A percentile compares a stretch with the other conserved stretches of the same genome.
phyloP scores from a whole-genome alignment of 2,329 filamentous ascomycete species.

The Parascedosporium putredinis region DNA sequence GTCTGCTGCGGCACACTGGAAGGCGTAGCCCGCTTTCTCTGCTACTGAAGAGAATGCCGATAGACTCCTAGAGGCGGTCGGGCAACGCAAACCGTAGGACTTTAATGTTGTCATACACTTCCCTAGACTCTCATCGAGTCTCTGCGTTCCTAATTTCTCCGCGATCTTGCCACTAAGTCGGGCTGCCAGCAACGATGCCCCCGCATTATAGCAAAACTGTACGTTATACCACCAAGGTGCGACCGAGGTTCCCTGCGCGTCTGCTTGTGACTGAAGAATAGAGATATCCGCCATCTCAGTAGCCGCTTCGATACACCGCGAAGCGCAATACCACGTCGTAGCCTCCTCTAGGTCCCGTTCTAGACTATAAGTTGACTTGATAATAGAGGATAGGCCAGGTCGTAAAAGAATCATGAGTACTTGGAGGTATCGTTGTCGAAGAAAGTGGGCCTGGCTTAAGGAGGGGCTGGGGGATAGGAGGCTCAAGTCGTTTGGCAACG shows the following conservation, averaged over 20 bases:
- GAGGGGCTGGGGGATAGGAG: not conserved
- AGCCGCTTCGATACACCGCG: not conserved
- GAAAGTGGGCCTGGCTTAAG: not conserved
- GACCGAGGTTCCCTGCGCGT: not conserved
- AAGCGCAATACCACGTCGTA: not conserved
- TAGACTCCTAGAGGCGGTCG: not conserved
- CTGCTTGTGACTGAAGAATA: not conserved
- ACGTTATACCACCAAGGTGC: conserved; percentile 5
- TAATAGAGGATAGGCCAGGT: not conserved
- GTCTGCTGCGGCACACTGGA: not conserved
- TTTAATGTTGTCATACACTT: not conserved
- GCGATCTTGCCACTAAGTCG: not conserved
- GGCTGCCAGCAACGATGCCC: not conserved
- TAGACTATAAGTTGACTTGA: not conserved
- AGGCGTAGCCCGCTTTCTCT: not conserved
- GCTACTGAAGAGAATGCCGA: not conserved
- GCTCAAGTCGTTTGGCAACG: not conserved
- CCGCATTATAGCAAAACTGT: conserved; percentile 4
- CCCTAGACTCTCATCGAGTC: not conserved
- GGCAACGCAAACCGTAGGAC: not conserved
- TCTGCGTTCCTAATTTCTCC: not conserved
- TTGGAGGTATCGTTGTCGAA: conserved; percentile 2
- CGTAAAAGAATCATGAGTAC: conserved; percentile 1
- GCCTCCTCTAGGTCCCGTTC: conserved; percentile 1
- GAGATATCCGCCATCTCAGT: conserved; percentile 1